Conservation (phyloP, 2,329 filamentous ascomycete species). For the Ophiostoma australiae region DNA sequence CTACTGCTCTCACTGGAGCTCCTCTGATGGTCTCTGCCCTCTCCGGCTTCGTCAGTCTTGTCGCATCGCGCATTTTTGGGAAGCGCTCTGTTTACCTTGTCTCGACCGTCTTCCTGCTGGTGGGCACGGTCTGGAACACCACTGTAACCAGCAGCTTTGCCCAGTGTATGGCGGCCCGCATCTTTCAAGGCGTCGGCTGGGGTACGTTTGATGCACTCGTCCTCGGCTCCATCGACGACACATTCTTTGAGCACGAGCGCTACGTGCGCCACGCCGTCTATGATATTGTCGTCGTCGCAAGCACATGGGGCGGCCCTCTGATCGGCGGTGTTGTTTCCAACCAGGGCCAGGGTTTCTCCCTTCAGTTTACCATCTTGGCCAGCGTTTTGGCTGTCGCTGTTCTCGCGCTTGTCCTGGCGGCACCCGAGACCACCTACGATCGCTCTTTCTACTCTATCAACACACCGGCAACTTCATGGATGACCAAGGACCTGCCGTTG, state of each 20-base stretch:
- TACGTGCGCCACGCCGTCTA: constrained; percentile 42
- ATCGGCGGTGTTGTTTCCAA: constrained; percentile 41
- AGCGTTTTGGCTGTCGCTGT: constrained; percentile 45
- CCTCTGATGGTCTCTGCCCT: constrained; percentile 49
- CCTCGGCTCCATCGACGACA: constrained; percentile 50
- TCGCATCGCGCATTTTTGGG: constrained; percentile 45
- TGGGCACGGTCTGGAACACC: constrained; percentile 36
- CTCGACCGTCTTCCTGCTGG: constrained; percentile 43
- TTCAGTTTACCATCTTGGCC: constrained; percentile 48
- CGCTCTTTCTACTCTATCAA: constrained; percentile 33
- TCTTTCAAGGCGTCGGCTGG: constrained; percentile 56
- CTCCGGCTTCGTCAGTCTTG: constrained; percentile 41
- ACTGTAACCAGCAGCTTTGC: constrained; percentile 34
- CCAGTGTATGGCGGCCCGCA: constrained; percentile 45
- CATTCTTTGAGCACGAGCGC: constrained; percentile 55
- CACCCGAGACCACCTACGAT: constrained; percentile 51
- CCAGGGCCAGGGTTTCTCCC: constrained; percentile 37
- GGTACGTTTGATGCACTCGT: constrained; percentile 54
- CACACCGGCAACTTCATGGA: constrained; percentile 31
- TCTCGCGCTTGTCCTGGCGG: constrained; percentile 39
- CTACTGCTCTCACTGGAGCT: constrained; percentile 48
- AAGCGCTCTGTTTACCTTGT: constrained; percentile 51
- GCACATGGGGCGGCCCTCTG: constrained; percentile 52
- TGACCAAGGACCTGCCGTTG: constrained; percentile 31
- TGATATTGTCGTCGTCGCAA: constrained; percentile 42